Evolutionary conservation across 441 rosid species (phyloP).

Genomic region (Erodium moschatum): DNA sequence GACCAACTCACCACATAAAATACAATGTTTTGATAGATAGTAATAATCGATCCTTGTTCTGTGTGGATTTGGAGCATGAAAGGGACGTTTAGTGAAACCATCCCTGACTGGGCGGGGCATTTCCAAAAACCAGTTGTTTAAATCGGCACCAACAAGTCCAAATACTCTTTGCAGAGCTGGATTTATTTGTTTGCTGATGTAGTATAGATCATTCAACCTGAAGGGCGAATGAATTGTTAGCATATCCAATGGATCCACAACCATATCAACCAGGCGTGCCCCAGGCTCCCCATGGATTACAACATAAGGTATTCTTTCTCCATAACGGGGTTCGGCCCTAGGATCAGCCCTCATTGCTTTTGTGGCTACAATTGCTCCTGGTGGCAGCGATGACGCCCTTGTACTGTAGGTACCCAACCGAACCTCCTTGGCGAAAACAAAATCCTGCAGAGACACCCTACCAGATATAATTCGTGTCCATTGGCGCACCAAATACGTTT

Average conservation of each 20-base stretch:
- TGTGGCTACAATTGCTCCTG: conserved; percentile 86
- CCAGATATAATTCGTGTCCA: conserved; percentile 83
- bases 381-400: conserved; percentile 63
- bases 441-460: conserved; percentile 83
- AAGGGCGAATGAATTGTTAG: conserved; percentile 66
- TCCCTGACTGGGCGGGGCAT: conserved; percentile 79
- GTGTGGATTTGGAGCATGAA: conserved; percentile 40
- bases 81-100: conserved; percentile 45
- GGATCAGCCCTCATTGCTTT: conserved; percentile 80
- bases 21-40: conserved; percentile 79
- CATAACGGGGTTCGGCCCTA: conserved; percentile 86
- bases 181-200: conserved; percentile 87
- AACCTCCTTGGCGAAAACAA: conserved; percentile 93
- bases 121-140: conserved; percentile 72
- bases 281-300: conserved; percentile 96
- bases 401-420: conserved; percentile 80
- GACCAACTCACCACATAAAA: conserved; percentile 81
- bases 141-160: conserved; percentile 78
- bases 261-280: conserved; percentile 88
- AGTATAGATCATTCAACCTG: conserved; percentile 76
- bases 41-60: conserved; percentile 69
- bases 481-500: conserved; percentile 73
- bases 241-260: conserved; percentile 80
- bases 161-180: conserved; percentile 84
- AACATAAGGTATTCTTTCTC: conserved; percentile 78